A percentile compares a stretch with the other conserved stretches of the same genome.
These are phyloP conservation scores for Asterochloris erici DNA, from an alignment of 139 green algal genomes.

Conservation along the genomic window DNA sequence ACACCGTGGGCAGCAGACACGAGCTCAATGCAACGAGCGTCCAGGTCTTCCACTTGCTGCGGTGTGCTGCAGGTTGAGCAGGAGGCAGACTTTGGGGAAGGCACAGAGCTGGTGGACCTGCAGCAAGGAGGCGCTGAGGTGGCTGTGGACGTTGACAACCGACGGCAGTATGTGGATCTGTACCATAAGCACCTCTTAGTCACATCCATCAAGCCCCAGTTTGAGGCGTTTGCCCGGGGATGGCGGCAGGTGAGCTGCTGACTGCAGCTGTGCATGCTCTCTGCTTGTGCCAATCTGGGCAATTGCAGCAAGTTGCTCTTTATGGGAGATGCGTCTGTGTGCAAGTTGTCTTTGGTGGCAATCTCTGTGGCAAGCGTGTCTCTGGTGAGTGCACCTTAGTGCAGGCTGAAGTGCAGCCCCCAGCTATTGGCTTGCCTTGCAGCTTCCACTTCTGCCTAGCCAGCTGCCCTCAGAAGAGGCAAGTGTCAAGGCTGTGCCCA, in stretches of 20 bases:
- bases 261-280: not conserved
- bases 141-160: slow-evolving; percentile 60
- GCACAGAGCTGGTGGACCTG: slow-evolving; percentile 44
- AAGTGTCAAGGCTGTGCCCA: too few species aligned
- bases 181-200: slow-evolving; percentile 48
- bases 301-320: too few species aligned
- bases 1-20: too few species aligned
- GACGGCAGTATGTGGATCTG: slow-evolving; percentile 57
- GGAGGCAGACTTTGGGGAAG: slow-evolving; percentile 40
- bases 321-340: too few species aligned
- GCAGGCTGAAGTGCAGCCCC: too few species aligned
- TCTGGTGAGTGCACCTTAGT: not conserved
- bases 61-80: slow-evolving; percentile 23
- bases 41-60: too few species aligned
- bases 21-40: too few species aligned
- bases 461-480: too few species aligned
- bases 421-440: too few species aligned
- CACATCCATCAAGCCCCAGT: slow-evolving; percentile 37
- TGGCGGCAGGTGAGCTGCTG: slow-evolving; percentile 38
- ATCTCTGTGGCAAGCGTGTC: not conserved
- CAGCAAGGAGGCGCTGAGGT: slow-evolving; percentile 37
- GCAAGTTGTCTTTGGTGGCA: not conserved
- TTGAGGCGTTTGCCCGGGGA: slow-evolving; percentile 49
- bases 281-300: not conserved
- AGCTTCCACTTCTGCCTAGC: too few species aligned